A percentile compares a stretch with the other conserved stretches of the same genome.
Evolutionary conservation across 768 basidiomycete species (phyloP).

Genomic region (Leccinellum albellum): DNA sequence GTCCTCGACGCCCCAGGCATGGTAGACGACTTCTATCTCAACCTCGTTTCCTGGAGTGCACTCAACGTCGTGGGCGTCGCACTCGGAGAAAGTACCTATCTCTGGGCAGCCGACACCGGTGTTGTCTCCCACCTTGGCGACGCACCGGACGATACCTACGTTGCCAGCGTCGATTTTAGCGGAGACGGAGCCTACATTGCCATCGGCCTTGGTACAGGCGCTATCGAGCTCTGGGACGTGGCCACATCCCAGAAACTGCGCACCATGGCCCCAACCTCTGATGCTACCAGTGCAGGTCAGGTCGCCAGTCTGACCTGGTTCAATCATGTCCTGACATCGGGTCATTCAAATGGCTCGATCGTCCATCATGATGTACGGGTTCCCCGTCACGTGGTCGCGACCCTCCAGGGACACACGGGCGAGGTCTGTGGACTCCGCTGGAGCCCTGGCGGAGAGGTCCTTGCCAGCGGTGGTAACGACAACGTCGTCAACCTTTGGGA

Average conservation of each 20-base stretch:
- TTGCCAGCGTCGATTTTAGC: slow-evolving; percentile 76
- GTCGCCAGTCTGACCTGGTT: slow-evolving; percentile 86
- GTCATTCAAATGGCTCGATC: slow-evolving; percentile 92
- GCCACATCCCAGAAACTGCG: slow-evolving; percentile 74
- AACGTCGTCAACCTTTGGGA: slow-evolving; percentile 99
- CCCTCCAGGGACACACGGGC: slow-evolving; percentile 83
- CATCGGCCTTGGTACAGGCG: slow-evolving; percentile 74
- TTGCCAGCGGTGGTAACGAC: slow-evolving; percentile 96
- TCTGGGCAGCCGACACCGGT: slow-evolving; percentile 93
- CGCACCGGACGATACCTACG: slow-evolving; percentile 70
- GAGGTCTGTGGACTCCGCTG: slow-evolving; percentile 93
- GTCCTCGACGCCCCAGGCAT: slow-evolving; percentile 93
- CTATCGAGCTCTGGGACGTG: slow-evolving; percentile 94
- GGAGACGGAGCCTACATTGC: slow-evolving; percentile 79
- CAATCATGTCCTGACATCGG: slow-evolving; percentile 79
- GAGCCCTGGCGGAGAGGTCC: slow-evolving; percentile 81
- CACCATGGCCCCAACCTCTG: slow-evolving; percentile 64
- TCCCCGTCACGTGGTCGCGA: slow-evolving; percentile 83
- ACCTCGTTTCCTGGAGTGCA: slow-evolving; percentile 85
- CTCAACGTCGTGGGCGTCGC: slow-evolving; percentile 89
- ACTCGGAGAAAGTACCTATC: slow-evolving; percentile 80
- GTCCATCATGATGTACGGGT: slow-evolving; percentile 95
- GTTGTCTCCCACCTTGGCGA: slow-evolving; percentile 75
- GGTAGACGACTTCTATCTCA: slow-evolving; percentile 96
- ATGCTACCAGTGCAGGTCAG: slow-evolving; percentile 44